Evolutionary conservation across 306 rosid genomes (phyloP).

Genomic region (Benincasa hispida): DNA sequence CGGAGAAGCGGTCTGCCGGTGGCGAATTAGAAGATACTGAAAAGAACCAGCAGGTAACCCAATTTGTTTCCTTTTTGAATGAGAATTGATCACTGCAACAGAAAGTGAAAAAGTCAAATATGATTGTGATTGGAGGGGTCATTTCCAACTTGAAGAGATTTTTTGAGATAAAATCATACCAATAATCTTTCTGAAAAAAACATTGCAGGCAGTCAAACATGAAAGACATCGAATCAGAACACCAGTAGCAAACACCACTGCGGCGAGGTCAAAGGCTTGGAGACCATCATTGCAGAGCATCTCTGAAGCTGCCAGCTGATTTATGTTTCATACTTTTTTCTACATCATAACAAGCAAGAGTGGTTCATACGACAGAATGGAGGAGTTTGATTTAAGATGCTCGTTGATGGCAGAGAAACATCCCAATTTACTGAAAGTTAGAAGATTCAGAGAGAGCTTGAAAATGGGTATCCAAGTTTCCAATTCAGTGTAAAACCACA

Average conservation of each 20-base stretch:
- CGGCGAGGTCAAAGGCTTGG: slow-evolving; percentile 60
- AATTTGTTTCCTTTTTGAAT: neutral
- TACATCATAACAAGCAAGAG: slow-evolving; percentile 9
- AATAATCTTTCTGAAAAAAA: neutral
- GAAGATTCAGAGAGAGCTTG: slow-evolving; percentile 17
- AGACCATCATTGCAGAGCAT: slow-evolving; percentile 90
- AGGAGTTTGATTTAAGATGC: neutral
- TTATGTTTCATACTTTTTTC: neutral
- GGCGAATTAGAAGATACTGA: slow-evolving; percentile 25
- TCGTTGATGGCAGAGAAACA: slow-evolving; percentile 13
- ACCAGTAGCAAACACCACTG: slow-evolving; percentile 29
- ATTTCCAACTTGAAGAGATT: neutral
- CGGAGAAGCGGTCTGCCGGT: slow-evolving; percentile 8
- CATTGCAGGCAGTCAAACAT: slow-evolving; percentile 36
- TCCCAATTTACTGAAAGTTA: slow-evolving; percentile 13
- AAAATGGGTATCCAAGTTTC: slow-evolving; percentile 25
- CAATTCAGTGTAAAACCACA: slow-evolving; percentile 25
- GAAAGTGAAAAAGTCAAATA: neutral
- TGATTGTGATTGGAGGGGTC: neutral
- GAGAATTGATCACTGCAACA: neutral
- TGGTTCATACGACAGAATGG: neutral
- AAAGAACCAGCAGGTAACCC: slow-evolving; percentile 33
- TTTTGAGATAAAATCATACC: neutral
- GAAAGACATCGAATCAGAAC: slow-evolving; percentile 46
- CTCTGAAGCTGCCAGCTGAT: slow-evolving; percentile 48